Conservation (phyloP, 768 basidiomycete species). For the Rhizopogon vulgaris region DNA sequence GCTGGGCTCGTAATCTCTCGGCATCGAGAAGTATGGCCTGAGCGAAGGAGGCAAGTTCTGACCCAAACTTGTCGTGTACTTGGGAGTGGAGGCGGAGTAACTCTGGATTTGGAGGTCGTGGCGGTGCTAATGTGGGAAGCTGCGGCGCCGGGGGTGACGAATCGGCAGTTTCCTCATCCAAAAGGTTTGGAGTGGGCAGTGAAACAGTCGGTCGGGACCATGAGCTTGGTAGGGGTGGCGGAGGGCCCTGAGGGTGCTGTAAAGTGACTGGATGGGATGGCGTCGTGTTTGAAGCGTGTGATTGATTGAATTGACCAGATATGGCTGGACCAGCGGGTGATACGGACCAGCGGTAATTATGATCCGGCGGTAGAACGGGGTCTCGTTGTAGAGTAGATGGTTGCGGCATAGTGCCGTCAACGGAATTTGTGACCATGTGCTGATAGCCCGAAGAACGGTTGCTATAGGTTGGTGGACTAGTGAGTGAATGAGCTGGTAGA, state of each 20-base stretch:
- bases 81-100: constrained; percentile 72
- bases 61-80: constrained; percentile 68
- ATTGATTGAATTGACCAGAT: constrained; percentile 21
- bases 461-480: background rate
- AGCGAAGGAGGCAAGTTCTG: constrained; percentile 67
- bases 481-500: constrained; percentile 14
- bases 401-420: constrained; percentile 15
- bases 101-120: constrained; percentile 87
- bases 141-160: constrained; percentile 20
- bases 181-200: constrained; percentile 43
- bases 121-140: constrained; percentile 43
- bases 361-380: constrained; percentile 13
- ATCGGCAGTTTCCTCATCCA: constrained; percentile 50
- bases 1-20: constrained; percentile 74
- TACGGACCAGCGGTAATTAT: constrained; percentile 23
- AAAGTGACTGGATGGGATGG: constrained; percentile 13
- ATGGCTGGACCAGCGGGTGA: constrained; percentile 22
- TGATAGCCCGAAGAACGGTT: constrained; percentile 6
- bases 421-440: constrained; percentile 10
- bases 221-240: constrained; percentile 14
- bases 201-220: constrained; percentile 13
- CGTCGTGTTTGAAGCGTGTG: constrained; percentile 14
- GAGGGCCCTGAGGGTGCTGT: constrained; percentile 22
- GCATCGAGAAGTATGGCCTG: constrained; percentile 58
- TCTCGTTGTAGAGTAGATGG: constrained; percentile 16